These are phyloP conservation scores for Aeminium ludgeri DNA, from an alignment of 495 filamentous ascomycete species.

Conservation along the genomic window DNA sequence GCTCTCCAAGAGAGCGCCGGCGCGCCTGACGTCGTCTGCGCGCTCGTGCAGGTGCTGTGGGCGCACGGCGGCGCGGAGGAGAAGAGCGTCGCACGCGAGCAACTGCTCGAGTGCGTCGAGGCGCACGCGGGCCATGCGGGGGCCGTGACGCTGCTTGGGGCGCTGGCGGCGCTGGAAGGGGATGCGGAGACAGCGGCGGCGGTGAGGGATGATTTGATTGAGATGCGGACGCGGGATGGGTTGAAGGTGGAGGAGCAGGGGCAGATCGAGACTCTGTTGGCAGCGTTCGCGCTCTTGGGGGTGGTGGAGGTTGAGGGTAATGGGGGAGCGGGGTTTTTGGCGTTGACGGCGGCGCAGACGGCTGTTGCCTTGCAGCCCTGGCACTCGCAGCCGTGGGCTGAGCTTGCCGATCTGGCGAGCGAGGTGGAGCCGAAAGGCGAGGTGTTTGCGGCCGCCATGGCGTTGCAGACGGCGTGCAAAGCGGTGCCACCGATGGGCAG, in stretches of 20 bases:
- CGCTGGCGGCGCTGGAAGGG: constrained; percentile 62
- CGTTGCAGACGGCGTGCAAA: constrained; percentile 56
- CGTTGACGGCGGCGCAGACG: constrained; percentile 2
- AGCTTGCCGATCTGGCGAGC: constrained; percentile 31
- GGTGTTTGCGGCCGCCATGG: constrained; percentile 59
- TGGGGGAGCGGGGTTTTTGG: constrained; percentile 23
- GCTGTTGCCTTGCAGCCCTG: constrained; percentile 6
- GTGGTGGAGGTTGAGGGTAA: constrained; percentile 18
- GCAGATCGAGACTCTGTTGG: constrained; percentile 40
- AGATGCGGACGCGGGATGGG: constrained; percentile 45
- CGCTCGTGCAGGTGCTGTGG: constrained; percentile 84
- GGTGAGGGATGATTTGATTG: constrained; percentile 59
- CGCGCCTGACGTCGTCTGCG: constrained; percentile 71
- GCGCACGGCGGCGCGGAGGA: constrained; percentile 66
- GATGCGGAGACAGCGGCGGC: constrained; percentile 66
- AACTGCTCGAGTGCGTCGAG: constrained; percentile 65
- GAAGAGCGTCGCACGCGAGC: constrained; percentile 54
- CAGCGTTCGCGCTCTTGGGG: constrained; percentile 30
- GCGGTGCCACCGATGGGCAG: constrained; percentile 52
- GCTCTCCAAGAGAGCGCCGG: constrained; percentile 63
- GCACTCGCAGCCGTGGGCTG: constrained; percentile 2
- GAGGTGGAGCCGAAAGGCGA: constrained; percentile 18
- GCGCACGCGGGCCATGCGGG: constrained; percentile 54
- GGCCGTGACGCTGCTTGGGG: constrained; percentile 61
- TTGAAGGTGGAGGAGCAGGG: constrained; percentile 31